Percentiles rank a stretch among this genome's conserved stretches.
phyloP scores from a whole-genome alignment of 2,329 filamentous ascomycete species.

The Purpureocillium lavendulum region DNA sequence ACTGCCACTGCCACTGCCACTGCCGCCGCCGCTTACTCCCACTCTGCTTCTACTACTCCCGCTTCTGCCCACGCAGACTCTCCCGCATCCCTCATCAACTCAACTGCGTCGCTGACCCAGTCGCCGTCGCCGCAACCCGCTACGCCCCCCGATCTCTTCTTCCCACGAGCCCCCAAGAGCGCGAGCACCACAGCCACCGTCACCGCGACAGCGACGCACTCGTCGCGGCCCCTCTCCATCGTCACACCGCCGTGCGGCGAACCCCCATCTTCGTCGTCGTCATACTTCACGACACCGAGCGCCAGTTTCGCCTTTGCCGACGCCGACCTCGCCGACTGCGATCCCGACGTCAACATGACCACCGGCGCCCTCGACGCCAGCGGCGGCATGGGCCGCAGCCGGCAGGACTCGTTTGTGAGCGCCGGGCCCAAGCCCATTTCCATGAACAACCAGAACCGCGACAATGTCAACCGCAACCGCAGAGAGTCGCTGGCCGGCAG shows the following conservation, averaged over 20 bases:
- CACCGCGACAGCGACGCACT: constrained; percentile 11
- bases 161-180: constrained; percentile 9
- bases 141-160: constrained; percentile 18
- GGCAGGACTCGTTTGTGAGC: constrained; percentile 59
- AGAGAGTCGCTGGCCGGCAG: constrained; percentile 57
- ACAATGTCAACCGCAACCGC: constrained; percentile 46
- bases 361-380: constrained; percentile 51
- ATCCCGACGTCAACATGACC: constrained; percentile 42
- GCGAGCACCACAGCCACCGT: constrained; percentile 7
- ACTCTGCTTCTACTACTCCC: constrained; percentile 13
- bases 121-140: constrained; percentile 26
- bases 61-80: constrained; percentile 20
- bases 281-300: constrained; percentile 12
- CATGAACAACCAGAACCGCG: constrained; percentile 56
- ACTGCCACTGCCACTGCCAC: background rate
- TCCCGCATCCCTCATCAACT: constrained; percentile 22
- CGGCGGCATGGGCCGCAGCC: constrained; percentile 43
- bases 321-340: constrained; percentile 17
- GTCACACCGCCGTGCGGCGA: constrained; percentile 14
- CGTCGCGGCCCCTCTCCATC: constrained; percentile 28
- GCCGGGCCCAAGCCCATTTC: constrained; percentile 59
- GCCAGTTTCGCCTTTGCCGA: constrained; percentile 16
- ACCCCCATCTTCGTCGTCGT: constrained; percentile 14
- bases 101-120: constrained; percentile 23
- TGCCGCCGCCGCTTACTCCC: constrained; percentile 8